A percentile compares a stretch with the other conserved stretches of the same genome.
phyloP scores from a whole-genome alignment of 768 basidiomycete species.

The Leccinum obscurum region DNA sequence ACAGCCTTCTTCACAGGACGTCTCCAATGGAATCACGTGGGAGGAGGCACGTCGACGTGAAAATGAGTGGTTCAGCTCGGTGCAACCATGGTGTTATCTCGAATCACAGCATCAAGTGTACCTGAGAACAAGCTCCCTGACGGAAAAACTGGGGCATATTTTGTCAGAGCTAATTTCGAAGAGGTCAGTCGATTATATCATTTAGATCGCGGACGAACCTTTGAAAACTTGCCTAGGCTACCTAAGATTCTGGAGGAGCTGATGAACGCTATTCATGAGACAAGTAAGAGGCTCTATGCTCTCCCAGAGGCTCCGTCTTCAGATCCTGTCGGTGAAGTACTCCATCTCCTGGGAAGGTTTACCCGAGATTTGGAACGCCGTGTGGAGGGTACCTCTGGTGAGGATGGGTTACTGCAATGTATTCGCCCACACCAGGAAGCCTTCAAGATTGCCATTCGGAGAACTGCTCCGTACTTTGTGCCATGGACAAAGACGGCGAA shows the following conservation, averaged over 20 bases:
- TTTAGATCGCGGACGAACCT: background rate
- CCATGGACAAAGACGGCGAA: conserved; percentile 41
- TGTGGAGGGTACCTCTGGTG: conserved; percentile 54
- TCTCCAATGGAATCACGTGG: conserved; percentile 44
- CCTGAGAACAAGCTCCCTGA: conserved; percentile 57
- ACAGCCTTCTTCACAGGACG: conserved; percentile 35
- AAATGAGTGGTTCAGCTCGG: conserved; percentile 54
- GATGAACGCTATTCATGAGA: conserved; percentile 41
- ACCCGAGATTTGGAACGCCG: conserved; percentile 42
- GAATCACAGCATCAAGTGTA: conserved; percentile 50
- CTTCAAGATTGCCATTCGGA: conserved; percentile 50
- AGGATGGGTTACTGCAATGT: conserved; percentile 53
- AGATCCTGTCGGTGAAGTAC: conserved; percentile 59
- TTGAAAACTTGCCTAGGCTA: conserved; percentile 41
- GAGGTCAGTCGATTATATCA: conserved; percentile 40
- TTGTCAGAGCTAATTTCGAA: conserved; percentile 64
- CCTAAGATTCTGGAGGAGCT: conserved; percentile 64
- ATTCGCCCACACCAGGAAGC: conserved; percentile 49
- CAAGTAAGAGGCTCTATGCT: conserved; percentile 32
- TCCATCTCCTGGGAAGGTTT: conserved; percentile 49
- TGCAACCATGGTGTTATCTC: conserved; percentile 54
- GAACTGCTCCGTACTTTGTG: conserved; percentile 58
- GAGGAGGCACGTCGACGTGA: conserved; percentile 59
- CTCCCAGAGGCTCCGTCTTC: conserved; percentile 54
- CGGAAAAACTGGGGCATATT: conserved; percentile 57